Evolutionary conservation across 106 monocot genomes (phyloP).

Genomic region (Dendrobium huoshanense): DNA sequence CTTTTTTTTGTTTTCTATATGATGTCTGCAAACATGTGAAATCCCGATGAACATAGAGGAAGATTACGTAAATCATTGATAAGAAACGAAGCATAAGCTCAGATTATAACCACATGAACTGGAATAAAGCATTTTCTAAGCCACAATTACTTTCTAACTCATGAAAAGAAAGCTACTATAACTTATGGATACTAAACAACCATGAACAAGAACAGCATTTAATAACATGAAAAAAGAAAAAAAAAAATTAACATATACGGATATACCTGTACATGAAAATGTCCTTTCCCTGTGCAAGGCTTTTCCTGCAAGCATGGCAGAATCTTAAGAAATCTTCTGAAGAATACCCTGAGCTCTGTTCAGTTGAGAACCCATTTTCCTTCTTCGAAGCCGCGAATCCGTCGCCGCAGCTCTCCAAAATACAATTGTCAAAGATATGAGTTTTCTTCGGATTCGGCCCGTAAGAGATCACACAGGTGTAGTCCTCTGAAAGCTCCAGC

Average conservation of each 20-base stretch:
- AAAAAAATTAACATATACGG: neutral
- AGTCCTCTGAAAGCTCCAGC: constrained; percentile 69
- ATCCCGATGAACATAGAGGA: no score
- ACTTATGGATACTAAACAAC: neutral
- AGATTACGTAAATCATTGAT: no score
- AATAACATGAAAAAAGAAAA: neutral
- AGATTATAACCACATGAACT: no score
- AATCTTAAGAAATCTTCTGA: constrained; percentile 43
- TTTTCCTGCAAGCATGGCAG: constrained; percentile 69
- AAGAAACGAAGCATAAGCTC: no score
- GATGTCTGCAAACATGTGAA: no score
- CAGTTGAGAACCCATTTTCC: neutral
- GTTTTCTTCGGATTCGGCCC: constrained; percentile 65
- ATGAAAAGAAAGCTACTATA: no score
- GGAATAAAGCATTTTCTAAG: no score
- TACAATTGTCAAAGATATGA: constrained; percentile 64
- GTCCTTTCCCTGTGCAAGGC: constrained; percentile 47
- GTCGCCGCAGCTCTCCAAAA: constrained; percentile 42
- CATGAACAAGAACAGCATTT: neutral
- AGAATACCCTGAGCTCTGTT: neutral
- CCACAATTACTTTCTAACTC: no score
- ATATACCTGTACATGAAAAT: constrained; percentile 71
- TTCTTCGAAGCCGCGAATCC: constrained; percentile 18
- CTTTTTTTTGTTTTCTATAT: no score
- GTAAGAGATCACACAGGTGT: constrained; percentile 65